These are phyloP conservation scores for Fraxinus xanthoxyloides DNA, from an alignment of 305 asterid genomes.

Conservation along the genomic window DNA sequence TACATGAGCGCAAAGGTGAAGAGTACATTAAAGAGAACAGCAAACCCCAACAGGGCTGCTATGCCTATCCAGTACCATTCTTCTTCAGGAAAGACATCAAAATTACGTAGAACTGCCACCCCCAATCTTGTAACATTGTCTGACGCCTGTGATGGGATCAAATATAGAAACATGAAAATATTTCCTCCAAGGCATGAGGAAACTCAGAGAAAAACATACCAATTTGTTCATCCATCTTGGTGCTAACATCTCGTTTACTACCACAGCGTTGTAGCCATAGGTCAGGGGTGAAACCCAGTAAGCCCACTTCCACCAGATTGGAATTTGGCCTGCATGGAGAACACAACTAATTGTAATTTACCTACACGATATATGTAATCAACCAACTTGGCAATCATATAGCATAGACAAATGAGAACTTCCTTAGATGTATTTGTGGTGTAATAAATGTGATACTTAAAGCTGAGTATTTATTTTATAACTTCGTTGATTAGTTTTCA, in stretches of 20 bases:
- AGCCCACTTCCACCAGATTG: conserved; percentile 64
- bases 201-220: conserved; percentile 29
- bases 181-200: background rate
- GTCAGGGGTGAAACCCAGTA: conserved; percentile 56
- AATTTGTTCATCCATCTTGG: conserved; percentile 49
- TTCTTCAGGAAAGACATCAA: conserved; percentile 38
- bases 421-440: background rate
- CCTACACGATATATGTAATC: background rate
- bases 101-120: conserved; percentile 37
- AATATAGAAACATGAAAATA: background rate
- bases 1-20: conserved; percentile 59
- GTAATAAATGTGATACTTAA: background rate
- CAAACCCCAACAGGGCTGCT: conserved; percentile 49
- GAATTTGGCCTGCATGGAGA: conserved; percentile 39
- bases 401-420: background rate
- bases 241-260: conserved; percentile 56
- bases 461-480: background rate
- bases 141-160: conserved; percentile 35
- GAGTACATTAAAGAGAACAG: conserved; percentile 45
- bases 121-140: conserved; percentile 41
- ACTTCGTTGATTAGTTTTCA: background rate
- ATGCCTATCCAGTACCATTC: conserved; percentile 71
- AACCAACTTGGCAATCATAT: background rate
- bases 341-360: background rate
- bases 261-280: conserved; percentile 44